A percentile compares a stretch with the other conserved stretches of the same genome.
phyloP scores from a whole-genome alignment of 768 basidiomycete species.

The Leccinum disarticulatum region DNA sequence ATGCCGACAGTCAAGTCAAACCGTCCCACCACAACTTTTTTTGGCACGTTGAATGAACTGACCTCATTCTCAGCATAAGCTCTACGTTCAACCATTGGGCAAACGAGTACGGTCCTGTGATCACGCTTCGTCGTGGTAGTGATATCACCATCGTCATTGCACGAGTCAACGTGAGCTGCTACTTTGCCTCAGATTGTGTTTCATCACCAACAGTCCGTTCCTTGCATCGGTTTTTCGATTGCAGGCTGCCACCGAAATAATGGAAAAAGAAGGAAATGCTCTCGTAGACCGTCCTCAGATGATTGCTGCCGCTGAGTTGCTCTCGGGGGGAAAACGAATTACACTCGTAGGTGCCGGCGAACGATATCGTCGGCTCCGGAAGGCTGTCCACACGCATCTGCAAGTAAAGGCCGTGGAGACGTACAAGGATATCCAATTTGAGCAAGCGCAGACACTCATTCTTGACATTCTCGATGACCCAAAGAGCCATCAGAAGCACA shows the following conservation, averaged over 20 bases:
- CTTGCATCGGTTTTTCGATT: neutral
- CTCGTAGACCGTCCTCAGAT: constrained; percentile 50
- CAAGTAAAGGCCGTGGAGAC: constrained; percentile 46
- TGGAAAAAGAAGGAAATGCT: constrained; percentile 58
- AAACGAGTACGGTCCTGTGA: constrained; percentile 57
- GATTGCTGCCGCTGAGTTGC: constrained; percentile 53
- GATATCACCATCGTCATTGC: constrained; percentile 19
- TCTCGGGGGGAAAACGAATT: constrained; percentile 55
- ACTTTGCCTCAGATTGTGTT: neutral
- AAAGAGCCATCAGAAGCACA: constrained; percentile 39
- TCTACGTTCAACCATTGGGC: constrained; percentile 50
- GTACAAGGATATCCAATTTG: constrained; percentile 46
- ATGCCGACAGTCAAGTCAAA: constrained; percentile 13
- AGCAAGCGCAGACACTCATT: constrained; percentile 25
- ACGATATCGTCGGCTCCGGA: constrained; percentile 53
- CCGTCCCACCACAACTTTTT: neutral
- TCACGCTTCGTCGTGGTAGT: constrained; percentile 50
- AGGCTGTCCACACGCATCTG: constrained; percentile 54
- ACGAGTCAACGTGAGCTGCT: constrained; percentile 16
- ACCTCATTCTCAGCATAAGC: constrained; percentile 11
- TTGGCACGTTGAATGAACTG: neutral
- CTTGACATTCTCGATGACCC: constrained; percentile 35
- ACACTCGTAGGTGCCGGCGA: constrained; percentile 50
- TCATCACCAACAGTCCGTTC: neutral
- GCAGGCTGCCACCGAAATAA: constrained; percentile 55